These are phyloP conservation scores for Pseudozyma sp. DNA, from an alignment of 1,284 basidiomycete genomes.

Conservation along the genomic window DNA sequence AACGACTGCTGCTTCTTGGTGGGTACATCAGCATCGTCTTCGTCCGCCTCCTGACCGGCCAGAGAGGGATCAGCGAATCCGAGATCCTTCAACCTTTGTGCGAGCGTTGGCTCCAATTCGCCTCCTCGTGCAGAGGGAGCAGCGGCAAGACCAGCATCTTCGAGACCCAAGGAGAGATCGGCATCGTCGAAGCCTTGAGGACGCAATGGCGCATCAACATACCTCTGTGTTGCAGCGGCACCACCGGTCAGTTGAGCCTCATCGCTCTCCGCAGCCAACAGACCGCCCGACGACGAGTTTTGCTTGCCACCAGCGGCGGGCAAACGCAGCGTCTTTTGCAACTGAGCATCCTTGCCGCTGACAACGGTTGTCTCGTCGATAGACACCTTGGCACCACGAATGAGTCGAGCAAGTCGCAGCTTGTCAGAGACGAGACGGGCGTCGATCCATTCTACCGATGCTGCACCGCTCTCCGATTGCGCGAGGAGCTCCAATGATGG, in stretches of 20 bases:
- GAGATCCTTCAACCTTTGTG: constrained; percentile 57
- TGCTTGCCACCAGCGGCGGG: constrained; percentile 22
- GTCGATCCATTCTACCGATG: constrained; percentile 47
- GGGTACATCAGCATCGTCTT: constrained; percentile 35
- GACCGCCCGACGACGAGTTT: constrained; percentile 5
- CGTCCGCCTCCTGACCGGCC: constrained; percentile 40
- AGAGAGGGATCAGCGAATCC: constrained; percentile 40
- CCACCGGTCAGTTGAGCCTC: constrained; percentile 47
- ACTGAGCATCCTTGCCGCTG: constrained; percentile 30
- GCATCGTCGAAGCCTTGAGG: constrained; percentile 40
- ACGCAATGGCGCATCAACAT: constrained; percentile 46
- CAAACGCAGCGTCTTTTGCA: constrained; percentile 32
- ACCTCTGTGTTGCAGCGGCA: constrained; percentile 47
- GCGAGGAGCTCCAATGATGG: constrained; percentile 37
- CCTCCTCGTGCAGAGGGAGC: constrained; percentile 12
- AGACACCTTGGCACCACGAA: constrained; percentile 61
- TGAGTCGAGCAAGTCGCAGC: constrained; percentile 52
- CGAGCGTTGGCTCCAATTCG: constrained; percentile 53
- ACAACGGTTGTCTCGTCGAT: constrained; percentile 50
- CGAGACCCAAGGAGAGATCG: constrained; percentile 14
- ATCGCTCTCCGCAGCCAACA: constrained; percentile 30
- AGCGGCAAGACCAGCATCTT: constrained; percentile 32
- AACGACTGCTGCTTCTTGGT: constrained; percentile 64
- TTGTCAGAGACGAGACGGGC: constrained; percentile 40
- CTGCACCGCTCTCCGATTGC: constrained; percentile 22